Evolutionary conservation across 2,329 filamentous ascomycete genomes (phyloP).

Genomic region (Allantophomopsis cytisporea): DNA sequence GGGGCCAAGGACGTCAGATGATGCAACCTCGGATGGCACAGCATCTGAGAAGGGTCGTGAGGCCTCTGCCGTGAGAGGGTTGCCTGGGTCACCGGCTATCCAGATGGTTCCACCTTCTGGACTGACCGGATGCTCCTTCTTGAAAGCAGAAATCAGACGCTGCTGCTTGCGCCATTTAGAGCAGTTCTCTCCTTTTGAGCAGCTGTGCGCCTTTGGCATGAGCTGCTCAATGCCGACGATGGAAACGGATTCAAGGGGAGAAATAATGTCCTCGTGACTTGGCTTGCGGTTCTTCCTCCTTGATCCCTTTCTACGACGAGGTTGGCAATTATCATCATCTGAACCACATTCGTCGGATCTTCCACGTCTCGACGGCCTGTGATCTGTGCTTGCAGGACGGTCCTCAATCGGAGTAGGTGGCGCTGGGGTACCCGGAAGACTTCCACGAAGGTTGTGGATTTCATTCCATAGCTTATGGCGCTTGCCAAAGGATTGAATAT

Average conservation of each 20-base stretch:
- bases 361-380: conserved; percentile 2
- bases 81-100: conserved; percentile 67
- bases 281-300: conserved; percentile 12
- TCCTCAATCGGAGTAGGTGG: conserved; percentile 50
- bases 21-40: conserved; percentile 74
- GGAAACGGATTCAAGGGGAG: conserved; percentile 71
- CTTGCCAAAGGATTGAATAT: conserved; percentile 71
- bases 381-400: conserved; percentile 22
- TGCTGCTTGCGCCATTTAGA: conserved; percentile 73
- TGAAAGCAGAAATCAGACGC: conserved; percentile 59
- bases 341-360: conserved; percentile 9
- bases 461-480: conserved; percentile 70
- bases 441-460: conserved; percentile 55
- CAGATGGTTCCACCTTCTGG: conserved; percentile 53
- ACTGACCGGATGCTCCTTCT: conserved; percentile 59
- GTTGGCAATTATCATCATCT: conserved; percentile 10
- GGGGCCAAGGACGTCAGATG: conserved; percentile 78
- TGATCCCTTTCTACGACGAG: conserved; percentile 11
- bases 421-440: conserved; percentile 33
- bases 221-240: conserved; percentile 88
- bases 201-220: conserved; percentile 71
- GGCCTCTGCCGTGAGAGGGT: conserved; percentile 49
- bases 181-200: conserved; percentile 78
- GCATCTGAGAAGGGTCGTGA: conserved; percentile 60
- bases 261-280: conserved; percentile 48